These are phyloP conservation scores for Borovskyia barvae DNA, from an alignment of 208 protist species.

Conservation along the genomic window DNA sequence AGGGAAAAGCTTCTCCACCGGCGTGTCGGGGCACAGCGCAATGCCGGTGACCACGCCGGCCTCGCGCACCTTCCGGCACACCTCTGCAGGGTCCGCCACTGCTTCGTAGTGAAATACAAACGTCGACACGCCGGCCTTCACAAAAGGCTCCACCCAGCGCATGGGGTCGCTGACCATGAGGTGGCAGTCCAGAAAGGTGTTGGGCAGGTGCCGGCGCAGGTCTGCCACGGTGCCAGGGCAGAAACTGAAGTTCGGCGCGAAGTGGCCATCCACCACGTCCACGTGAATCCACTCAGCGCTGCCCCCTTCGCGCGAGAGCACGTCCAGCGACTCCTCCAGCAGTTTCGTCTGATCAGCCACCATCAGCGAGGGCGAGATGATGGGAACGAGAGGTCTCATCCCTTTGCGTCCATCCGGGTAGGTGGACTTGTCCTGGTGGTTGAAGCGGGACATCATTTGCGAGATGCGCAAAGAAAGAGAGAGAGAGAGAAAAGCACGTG, in stretches of 20 bases:
- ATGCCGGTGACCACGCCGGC: slow-evolving; percentile 91
- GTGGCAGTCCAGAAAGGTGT: slow-evolving; percentile 93
- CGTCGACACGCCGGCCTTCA: slow-evolving; percentile 78
- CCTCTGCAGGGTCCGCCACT: slow-evolving; percentile 27
- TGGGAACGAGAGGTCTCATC: slow-evolving; percentile 30
- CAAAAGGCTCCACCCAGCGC: slow-evolving; percentile 82
- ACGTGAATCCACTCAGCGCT: slow-evolving; percentile 95
- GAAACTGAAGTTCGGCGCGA: slow-evolving; percentile 96
- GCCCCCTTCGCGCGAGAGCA: slow-evolving; percentile 70
- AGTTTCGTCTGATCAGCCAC: slow-evolving; percentile 82
- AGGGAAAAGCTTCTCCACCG: slow-evolving; percentile 33
- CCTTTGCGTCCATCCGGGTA: slow-evolving; percentile 50
- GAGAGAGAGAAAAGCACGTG: background rate
- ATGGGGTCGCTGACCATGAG: slow-evolving; percentile 93
- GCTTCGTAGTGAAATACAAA: slow-evolving; percentile 95
- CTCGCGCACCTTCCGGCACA: slow-evolving; percentile 71
- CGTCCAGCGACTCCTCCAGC: slow-evolving; percentile 68
- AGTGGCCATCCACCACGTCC: slow-evolving; percentile 97
- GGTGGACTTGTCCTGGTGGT: slow-evolving; percentile 36
- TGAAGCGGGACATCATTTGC: too few relatives aligned
- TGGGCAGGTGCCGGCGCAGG: slow-evolving; percentile 78
- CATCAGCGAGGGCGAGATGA: slow-evolving; percentile 91
- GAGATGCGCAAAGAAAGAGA: background rate
- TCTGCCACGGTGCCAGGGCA: slow-evolving; percentile 91
- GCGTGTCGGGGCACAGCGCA: slow-evolving; percentile 94